These are phyloP conservation scores for Jackrogersella minutella DNA, from an alignment of 495 filamentous ascomycete genomes.

Conservation along the genomic window DNA sequence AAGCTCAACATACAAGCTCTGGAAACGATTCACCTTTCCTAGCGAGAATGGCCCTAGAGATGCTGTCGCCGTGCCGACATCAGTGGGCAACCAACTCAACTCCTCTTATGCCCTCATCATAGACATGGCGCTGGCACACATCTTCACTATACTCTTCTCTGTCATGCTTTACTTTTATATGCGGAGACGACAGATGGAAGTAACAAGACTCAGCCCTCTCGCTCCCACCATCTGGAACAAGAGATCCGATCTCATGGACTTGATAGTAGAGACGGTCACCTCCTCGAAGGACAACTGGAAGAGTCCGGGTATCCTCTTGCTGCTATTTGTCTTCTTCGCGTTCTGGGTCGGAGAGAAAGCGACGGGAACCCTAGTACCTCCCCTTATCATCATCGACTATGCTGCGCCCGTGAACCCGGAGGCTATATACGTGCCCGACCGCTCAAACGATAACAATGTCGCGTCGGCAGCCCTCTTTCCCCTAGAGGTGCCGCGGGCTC, in stretches of 20 bases:
- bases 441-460: neutral
- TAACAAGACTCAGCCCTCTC: constrained; percentile 11
- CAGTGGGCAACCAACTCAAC: constrained; percentile 40
- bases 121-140: constrained; percentile 26
- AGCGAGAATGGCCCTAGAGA: constrained; percentile 27
- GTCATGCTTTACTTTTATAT: constrained; percentile 32
- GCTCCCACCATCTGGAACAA: constrained; percentile 43
- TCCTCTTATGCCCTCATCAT: constrained; percentile 40
- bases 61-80: constrained; percentile 39
- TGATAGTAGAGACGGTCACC: constrained; percentile 35
- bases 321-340: constrained; percentile 26
- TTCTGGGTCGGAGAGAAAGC: constrained; percentile 35
- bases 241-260: constrained; percentile 30
- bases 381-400: constrained; percentile 37
- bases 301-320: constrained; percentile 5
- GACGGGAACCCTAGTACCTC: constrained; percentile 39
- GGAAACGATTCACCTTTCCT: constrained; percentile 38
- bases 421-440: constrained; percentile 39
- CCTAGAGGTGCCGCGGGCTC: constrained; percentile 37
- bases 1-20: constrained; percentile 34
- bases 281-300: constrained; percentile 13
- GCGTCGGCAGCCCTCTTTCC: constrained; percentile 20
- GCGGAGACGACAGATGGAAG: constrained; percentile 5
- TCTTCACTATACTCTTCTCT: constrained; percentile 38
- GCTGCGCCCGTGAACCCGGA: constrained; percentile 40